Base-by-base conservation (phyloP, 2,329 filamentous ascomycete species). In the Emmonsiellopsis sp. region DNA sequence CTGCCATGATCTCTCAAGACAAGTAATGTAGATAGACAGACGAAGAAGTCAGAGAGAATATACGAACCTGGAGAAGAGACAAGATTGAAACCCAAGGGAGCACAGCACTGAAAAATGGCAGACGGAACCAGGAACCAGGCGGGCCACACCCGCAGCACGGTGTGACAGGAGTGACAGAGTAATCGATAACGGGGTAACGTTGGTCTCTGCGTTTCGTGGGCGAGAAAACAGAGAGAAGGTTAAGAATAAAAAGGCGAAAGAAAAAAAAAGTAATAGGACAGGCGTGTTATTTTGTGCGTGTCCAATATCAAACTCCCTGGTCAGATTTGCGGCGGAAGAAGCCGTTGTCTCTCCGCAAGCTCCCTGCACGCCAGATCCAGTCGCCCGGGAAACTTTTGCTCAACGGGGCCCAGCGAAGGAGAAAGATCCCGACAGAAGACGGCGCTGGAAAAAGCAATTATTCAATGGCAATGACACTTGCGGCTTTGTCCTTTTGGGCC, bases 181-280 rank as follows among this genome's bases (percentile, higher is more conserved):
- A 49, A 49, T 49, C 47, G 47, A 40, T 31, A 39, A 49, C 36
- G 21, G 36, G 39, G 36, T 39, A 40, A 49, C 47, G 11, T 48
- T 17, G 11, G 21, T 5, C 21, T 27, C 21, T 27, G 21, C 21
- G 3, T 27, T 27, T 27, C 21, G 21, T 27, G 21, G 21, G 21
- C 21, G 5, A 27, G 21, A 27, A 27, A 27, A 27, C 21, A 27
- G 3, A 27, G 21, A 27, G 21, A 4, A 1, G 5, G 21, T 27
- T 27, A 27, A 27, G 17, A 40, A 27, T 7, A 48, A 10, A 7
- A 49, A 40, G 40, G 11, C 2, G 5, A 32, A 13, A 6, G 9
- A 14, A 21, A 27, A 40, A 49, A 31, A n/a, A 32, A 1, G 6
- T 49, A 21, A 49, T n/a, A 21, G 47, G 36, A 49, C 7, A 21